Base-by-base conservation (phyloP, 805 yeast genomes). In the Candida broadrunensis region DNA sequence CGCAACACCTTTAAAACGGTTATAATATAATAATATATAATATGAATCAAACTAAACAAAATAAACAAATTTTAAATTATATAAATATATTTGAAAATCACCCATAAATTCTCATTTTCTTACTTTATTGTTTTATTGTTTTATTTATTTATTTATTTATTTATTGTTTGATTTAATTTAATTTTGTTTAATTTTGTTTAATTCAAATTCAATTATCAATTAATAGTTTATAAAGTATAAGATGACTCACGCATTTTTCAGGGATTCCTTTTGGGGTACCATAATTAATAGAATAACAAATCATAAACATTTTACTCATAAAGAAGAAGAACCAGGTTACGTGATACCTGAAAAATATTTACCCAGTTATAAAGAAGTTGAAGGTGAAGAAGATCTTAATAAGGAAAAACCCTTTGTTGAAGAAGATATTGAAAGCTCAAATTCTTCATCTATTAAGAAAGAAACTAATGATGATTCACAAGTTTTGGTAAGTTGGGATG, bases 401-500 rank as follows among this genome's bases (percentile, higher is more conserved):
- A 19, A 11, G 12, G 37, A 35, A 9, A n/a, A 25, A 17, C 4
- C n/a, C 21, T 11, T 19, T n/a, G 7, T 17, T 24, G 31, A 25
- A 16, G 37, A 35, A 12, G 19, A 13, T 29, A 6, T 30, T 19
- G 27, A 27, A 29, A 30, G 25, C 8, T n/a, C 25, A 3, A 19
- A 16, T 36, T 13, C 15, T 18, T 17, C 35, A 7, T 12, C 20
- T 13, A 30, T 18, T 11, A 14, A 35, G 16, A 4, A 8, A 3
- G 6, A 35, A 6, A 15, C 19, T 16, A 13, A 31, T 3, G 35
- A 17, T 3, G 39, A 33, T 26, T 29, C 34, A 21, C 15, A 30
- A 19, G 46, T 60, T 3, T 21, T 56, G 6, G 60, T 55, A 11
- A 48, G 46, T 4, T 58, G 56, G 60, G 61, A 61, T 32, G 65